Base-by-base conservation (phyloP, 257 asterid genomes). In the Coffea canephora region DNA sequence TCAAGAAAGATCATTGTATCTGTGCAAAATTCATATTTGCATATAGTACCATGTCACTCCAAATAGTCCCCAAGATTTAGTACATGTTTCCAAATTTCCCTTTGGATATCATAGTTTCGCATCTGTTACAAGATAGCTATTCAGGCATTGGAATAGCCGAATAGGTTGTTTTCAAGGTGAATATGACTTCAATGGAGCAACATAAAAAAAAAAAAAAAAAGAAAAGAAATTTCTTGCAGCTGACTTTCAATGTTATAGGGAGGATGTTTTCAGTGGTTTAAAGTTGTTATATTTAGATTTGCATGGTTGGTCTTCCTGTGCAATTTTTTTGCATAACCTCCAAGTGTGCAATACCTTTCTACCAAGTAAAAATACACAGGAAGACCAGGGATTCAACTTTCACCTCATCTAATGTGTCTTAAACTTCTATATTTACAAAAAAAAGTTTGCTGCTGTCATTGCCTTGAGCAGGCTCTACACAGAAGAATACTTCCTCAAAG, bases 381-480 rank as follows among this genome's bases (percentile, higher is more conserved):
- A 46, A 46, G 50, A 46, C 50, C 9, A 0, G 50, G 50, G 50
- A 46, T 46, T 46, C 50, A 46, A 7, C 8, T 46, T 46, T 46
- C 50, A 46, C 8, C 50, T 46, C 50, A 46, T 46, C 50, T 45
- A 16, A 45, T 15, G 34, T 15, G 12, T 62, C 43, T 9, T 77
- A 18, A 25, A 19, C 13, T 55, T 9, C 50, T 7, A 6, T 46
- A 46, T 46, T 46, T 46, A 6, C 6, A 39, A 39, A 46, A 46
- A 18, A 27, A 27, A 49, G 65, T 25, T 67, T 74, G 41, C 67
- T 80, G 14, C 79, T 70, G 46, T 79, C 66, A 39, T 83, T 81
- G 74, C 72, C 62, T 59, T 84, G 57, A 78, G 77, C 87, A 95
- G 99, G 93, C 97, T 95, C 62, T 95, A 95, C 78, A 91, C 99